These are phyloP conservation scores for Gossypium aridum DNA, from an alignment of 441 rosid species.

Conservation along the genomic window DNA sequence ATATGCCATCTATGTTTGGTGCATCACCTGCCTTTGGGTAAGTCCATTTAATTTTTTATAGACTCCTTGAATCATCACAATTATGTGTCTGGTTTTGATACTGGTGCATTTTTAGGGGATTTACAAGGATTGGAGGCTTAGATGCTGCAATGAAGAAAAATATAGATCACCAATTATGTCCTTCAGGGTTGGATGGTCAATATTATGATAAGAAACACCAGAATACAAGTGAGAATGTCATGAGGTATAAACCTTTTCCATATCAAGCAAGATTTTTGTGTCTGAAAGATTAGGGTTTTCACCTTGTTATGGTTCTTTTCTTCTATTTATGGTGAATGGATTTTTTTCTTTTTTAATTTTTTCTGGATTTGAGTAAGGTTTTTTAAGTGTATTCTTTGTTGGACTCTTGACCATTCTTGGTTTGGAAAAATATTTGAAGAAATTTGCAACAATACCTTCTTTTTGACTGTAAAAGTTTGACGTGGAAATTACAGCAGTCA, in stretches of 20 bases:
- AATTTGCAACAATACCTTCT: neutral
- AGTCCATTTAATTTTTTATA: constrained; percentile 3
- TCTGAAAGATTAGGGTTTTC: neutral
- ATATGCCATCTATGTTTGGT: constrained; percentile 26
- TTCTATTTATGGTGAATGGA: neutral
- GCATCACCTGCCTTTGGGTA: constrained; percentile 32
- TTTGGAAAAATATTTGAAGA: neutral
- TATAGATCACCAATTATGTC: constrained; percentile 13
- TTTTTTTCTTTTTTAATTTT: neutral
- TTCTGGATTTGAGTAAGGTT: neutral
- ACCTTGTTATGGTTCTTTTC: neutral
- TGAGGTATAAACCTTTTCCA: constrained; percentile 20
- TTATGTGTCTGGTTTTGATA: constrained; percentile 4
- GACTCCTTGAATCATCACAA: neutral
- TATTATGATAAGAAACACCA: constrained; percentile 21
- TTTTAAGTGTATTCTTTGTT: neutral
- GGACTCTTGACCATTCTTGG: neutral
- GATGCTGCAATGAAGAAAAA: constrained; percentile 13
- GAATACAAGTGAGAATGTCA: constrained; percentile 17
- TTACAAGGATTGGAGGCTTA: constrained; percentile 24
- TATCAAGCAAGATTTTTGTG: neutral
- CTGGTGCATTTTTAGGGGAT: constrained; percentile 24
- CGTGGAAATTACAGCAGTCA: neutral
- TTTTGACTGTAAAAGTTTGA: neutral
- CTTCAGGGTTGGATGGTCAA: constrained; percentile 17